Percentiles rank a stretch among this genome's conserved stretches.
phyloP scores from a whole-genome alignment of 768 basidiomycete genomes.

The Amylocystis lapponica region DNA sequence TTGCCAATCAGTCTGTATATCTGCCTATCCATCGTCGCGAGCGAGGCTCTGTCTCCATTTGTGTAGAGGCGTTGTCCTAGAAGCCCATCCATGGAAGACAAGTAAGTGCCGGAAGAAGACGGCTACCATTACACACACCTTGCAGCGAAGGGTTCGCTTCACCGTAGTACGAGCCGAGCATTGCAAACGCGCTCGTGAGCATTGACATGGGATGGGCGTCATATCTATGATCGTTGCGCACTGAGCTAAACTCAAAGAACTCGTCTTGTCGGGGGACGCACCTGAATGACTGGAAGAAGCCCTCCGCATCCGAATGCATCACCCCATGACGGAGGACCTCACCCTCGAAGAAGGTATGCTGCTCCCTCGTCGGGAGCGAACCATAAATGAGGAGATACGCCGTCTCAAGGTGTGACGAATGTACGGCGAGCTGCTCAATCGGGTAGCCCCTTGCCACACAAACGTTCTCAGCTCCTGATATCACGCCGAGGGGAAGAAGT shows the following conservation, averaged over 20 bases:
- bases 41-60: constrained; percentile 55
- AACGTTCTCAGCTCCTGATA: no score
- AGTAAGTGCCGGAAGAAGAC: no score
- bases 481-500: no score
- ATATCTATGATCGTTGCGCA: constrained; percentile 53
- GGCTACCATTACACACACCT: constrained; percentile 41
- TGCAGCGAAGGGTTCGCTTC: constrained; percentile 87
- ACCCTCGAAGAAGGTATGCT: constrained; percentile 57
- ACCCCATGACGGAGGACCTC: constrained; percentile 76
- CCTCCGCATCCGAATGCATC: constrained; percentile 36
- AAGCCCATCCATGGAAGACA: no score
- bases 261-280: constrained; percentile 9
- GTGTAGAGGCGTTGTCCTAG: constrained; percentile 77
- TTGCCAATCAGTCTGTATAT: constrained; percentile 87
- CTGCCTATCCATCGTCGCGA: constrained; percentile 86
- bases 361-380: constrained; percentile 56
- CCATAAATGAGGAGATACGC: constrained; percentile 90
- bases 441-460: constrained; percentile 81
- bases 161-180: constrained; percentile 80
- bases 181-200: constrained; percentile 80
- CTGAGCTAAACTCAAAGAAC: not conserved
- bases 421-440: constrained; percentile 82
- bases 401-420: constrained; percentile 76
- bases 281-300: constrained; percentile 39
- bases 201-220: constrained; percentile 94